A percentile compares a stretch with the other conserved stretches of the same genome.
These are phyloP conservation scores for Drechslerella stenobrocha DNA, from an alignment of 2,329 filamentous ascomycete species.

Conservation along the genomic window DNA sequence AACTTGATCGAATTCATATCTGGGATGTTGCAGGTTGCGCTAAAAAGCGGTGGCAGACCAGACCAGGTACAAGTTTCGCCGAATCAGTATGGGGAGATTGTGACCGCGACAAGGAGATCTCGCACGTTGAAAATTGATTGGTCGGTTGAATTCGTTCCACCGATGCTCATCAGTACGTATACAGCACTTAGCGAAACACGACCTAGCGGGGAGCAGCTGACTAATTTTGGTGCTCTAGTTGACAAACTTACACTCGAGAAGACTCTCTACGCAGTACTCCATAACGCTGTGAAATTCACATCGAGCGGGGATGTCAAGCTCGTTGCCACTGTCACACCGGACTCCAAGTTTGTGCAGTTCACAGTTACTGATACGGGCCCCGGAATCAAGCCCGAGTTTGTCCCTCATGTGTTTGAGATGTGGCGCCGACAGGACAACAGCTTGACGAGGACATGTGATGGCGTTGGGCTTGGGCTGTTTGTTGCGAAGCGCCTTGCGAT, in stretches of 20 bases:
- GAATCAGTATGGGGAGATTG: slow-evolving; percentile 36
- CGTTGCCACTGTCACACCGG: slow-evolving; percentile 55
- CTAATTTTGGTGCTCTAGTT: slow-evolving; percentile 13
- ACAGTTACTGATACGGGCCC: slow-evolving; percentile 68
- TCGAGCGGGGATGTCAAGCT: slow-evolving; percentile 66
- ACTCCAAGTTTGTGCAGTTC: slow-evolving; percentile 50
- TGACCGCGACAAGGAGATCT: slow-evolving; percentile 41
- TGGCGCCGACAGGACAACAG: slow-evolving; percentile 72
- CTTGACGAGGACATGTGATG: slow-evolving; percentile 68
- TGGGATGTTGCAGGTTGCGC: slow-evolving; percentile 42
- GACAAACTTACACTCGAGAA: slow-evolving; percentile 55
- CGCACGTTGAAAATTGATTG: slow-evolving; percentile 54
- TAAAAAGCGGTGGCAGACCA: slow-evolving; percentile 47
- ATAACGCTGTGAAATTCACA: slow-evolving; percentile 73
- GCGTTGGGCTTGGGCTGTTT: slow-evolving; percentile 69
- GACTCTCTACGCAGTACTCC: slow-evolving; percentile 61
- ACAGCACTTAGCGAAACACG: neutral
- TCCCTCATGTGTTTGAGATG: slow-evolving; percentile 69
- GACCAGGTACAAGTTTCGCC: slow-evolving; percentile 36
- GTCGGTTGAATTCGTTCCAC: slow-evolving; percentile 59
- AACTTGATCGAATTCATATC: slow-evolving; percentile 49
- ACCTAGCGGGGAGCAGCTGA: slow-evolving; percentile 11
- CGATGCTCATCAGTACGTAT: slow-evolving; percentile 59
- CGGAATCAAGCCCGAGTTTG: slow-evolving; percentile 69
- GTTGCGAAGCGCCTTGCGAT: slow-evolving; percentile 73